Evolutionary conservation across 2,329 filamentous ascomycete genomes (phyloP).

Genomic region (Phialemonium atrogriseum): DNA sequence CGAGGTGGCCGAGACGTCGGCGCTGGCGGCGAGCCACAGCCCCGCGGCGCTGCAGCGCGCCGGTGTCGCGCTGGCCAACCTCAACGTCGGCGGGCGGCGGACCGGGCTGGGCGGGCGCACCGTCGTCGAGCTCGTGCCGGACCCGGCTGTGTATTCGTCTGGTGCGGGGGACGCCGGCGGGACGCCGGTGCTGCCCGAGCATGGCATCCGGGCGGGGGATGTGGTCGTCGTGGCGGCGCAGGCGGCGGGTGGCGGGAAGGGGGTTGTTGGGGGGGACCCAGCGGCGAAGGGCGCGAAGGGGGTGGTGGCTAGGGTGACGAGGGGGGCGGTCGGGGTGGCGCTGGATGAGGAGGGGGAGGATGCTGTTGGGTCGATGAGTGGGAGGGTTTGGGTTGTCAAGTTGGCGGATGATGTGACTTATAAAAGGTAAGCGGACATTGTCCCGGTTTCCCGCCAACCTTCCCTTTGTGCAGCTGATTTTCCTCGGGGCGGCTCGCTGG

Average conservation of each 20-base stretch:
- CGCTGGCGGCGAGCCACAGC: slow-evolving; percentile 58
- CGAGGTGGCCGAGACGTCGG: slow-evolving; percentile 62
- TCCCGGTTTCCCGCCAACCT: too few relatives aligned
- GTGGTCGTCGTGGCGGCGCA: slow-evolving; percentile 72
- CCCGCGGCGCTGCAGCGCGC: slow-evolving; percentile 64
- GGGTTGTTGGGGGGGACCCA: slow-evolving; percentile 62
- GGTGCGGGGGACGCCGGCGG: slow-evolving; percentile 10
- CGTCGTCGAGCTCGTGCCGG: slow-evolving; percentile 65
- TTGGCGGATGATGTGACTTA: slow-evolving; percentile 62
- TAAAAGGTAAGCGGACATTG: slow-evolving; percentile 44
- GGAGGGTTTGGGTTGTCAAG: slow-evolving; percentile 56
- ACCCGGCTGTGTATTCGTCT: slow-evolving; percentile 50
- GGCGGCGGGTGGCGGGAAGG: slow-evolving; percentile 62
- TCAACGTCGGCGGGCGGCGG: slow-evolving; percentile 64
- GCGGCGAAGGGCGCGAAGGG: slow-evolving; percentile 61
- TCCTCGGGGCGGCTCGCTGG: too few relatives aligned
- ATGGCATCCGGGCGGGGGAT: slow-evolving; percentile 69
- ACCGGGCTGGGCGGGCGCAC: slow-evolving; percentile 90
- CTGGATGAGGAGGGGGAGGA: slow-evolving; percentile 53
- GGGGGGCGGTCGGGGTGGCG: slow-evolving; percentile 52
- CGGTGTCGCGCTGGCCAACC: slow-evolving; percentile 71
- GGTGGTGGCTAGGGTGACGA: slow-evolving; percentile 59
- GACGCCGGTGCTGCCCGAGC: slow-evolving; percentile 57
- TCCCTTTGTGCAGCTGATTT: too few relatives aligned
- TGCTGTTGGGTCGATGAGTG: slow-evolving; percentile 26